phyloP scores from a whole-genome alignment of 202 grass and related monocot species.

The Musa balbisiana region DNA sequence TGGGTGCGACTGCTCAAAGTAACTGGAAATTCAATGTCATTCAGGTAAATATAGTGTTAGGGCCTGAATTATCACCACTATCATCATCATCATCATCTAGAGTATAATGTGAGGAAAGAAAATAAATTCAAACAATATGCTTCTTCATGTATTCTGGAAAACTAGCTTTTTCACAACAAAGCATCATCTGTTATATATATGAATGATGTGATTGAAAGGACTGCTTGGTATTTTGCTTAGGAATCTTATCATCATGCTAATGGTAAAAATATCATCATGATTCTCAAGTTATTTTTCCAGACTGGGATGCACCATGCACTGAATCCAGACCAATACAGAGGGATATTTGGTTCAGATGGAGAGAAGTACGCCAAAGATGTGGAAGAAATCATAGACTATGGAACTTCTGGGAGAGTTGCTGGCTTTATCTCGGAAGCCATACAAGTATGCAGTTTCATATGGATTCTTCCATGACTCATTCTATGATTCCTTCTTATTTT shows the following conservation, averaged over 20 bases:
- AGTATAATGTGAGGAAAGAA: no score
- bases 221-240: neutral
- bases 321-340: neutral
- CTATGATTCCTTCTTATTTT: neutral
- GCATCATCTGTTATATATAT: neutral
- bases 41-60: neutral
- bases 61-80: no score
- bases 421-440: neutral
- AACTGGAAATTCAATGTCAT: neutral
- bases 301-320: neutral
- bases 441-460: neutral
- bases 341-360: neutral
- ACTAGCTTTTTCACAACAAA: neutral
- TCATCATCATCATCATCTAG: no score
- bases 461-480: neutral
- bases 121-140: no score
- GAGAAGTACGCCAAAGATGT: neutral
- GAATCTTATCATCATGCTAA: neutral
- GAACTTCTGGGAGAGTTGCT: neutral
- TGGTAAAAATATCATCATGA: neutral
- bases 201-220: neutral
- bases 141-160: no score
- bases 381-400: neutral
- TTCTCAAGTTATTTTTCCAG: neutral
- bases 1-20: neutral